Evolutionary conservation across 805 yeast species (phyloP).

Genomic region (Yamadazyma scolyti): DNA sequence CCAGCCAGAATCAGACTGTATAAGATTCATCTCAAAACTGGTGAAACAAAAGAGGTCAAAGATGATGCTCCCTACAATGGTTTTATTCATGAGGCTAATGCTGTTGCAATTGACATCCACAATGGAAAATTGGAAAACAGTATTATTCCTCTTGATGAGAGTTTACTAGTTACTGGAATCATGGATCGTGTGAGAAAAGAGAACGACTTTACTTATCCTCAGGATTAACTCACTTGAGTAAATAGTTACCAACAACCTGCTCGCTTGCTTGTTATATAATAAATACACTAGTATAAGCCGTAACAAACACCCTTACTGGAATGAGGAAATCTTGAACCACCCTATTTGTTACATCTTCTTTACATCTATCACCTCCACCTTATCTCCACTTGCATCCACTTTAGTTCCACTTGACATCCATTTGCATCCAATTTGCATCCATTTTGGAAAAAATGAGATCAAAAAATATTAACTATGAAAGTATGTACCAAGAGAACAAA

Average conservation of each 20-base stretch:
- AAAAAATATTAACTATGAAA: conserved; percentile 6
- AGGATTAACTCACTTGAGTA: no score
- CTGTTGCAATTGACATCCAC: conserved; percentile 43
- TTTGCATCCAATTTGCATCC: no score
- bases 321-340: no score
- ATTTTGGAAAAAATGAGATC: neutral
- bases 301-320: no score
- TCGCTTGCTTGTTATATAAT: no score
- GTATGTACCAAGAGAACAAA: conserved; percentile 8
- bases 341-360: no score
- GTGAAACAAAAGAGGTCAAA: conserved; percentile 21
- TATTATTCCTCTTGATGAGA: conserved; percentile 42
- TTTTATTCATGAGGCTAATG: conserved; percentile 55
- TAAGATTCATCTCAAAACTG: conserved; percentile 29
- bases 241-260: no score
- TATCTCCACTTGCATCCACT: no score
- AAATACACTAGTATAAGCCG: no score
- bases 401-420: no score
- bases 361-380: no score
- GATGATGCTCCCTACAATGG: conserved; percentile 43
- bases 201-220: conserved; percentile 44
- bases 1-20: conserved; percentile 27
- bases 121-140: conserved; percentile 35
- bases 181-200: conserved; percentile 47
- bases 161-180: conserved; percentile 42